Percentiles rank a stretch among this genome's conserved stretches.
phyloP scores from a whole-genome alignment of 2,329 filamentous ascomycete genomes.

The Rutstroemia sydowiana region DNA sequence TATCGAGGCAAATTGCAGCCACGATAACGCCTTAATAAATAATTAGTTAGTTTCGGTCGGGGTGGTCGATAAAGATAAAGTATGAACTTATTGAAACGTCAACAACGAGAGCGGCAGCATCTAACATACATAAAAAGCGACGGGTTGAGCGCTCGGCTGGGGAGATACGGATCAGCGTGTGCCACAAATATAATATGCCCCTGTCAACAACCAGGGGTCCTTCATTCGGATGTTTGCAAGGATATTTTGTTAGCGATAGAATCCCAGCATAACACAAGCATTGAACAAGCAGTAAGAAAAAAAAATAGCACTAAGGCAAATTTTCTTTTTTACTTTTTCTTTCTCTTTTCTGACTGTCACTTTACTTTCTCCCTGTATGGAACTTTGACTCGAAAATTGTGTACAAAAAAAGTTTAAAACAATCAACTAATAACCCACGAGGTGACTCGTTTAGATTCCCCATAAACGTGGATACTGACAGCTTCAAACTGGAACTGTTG shows the following conservation, averaged over 20 bases:
- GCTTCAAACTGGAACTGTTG: neutral
- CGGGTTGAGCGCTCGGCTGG: slow-evolving; percentile 10
- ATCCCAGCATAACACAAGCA: neutral
- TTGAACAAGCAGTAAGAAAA: neutral
- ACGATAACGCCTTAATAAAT: slow-evolving; percentile 8
- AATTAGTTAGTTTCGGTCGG: neutral
- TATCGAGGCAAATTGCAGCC: slow-evolving; percentile 10
- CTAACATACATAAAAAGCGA: slow-evolving; percentile 8
- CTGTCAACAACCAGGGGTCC: slow-evolving; percentile 8
- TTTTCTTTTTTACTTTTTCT: too few relatives aligned
- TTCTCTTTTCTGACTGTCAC: too few relatives aligned
- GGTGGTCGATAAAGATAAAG: neutral
- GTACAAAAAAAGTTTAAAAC: too few relatives aligned
- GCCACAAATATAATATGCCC: slow-evolving; percentile 10
- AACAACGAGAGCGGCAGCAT: slow-evolving; percentile 8
- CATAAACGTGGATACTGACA: slow-evolving; percentile 5
- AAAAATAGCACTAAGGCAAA: slow-evolving; percentile 1
- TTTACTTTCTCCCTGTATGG: too few relatives aligned
- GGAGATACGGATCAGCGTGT: slow-evolving; percentile 12
- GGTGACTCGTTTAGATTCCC: slow-evolving; percentile 1
- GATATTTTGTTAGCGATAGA: neutral
- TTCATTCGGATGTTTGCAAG: slow-evolving; percentile 8
- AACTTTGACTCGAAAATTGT: too few relatives aligned
- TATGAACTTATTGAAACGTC: neutral
- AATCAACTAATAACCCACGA: slow-evolving; percentile 9